Base-by-base conservation (phyloP, 2,329 filamentous ascomycete genomes). In the Aspergillus felis region DNA sequence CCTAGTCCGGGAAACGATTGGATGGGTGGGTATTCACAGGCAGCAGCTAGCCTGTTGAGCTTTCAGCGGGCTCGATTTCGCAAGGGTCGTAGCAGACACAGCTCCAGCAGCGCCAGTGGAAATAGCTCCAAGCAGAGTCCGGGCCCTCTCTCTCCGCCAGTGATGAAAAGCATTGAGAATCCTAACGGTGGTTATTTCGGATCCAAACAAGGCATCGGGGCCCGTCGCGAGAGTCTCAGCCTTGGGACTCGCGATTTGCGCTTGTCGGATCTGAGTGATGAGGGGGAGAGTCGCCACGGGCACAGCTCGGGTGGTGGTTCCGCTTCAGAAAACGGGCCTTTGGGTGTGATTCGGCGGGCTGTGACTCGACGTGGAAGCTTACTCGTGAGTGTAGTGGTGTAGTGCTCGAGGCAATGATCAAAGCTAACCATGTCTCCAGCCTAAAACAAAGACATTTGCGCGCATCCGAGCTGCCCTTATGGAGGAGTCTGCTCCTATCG, bases 361-460 rank as follows among this genome's bases (percentile, higher is more conserved):
- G 93, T 97, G 6, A 95, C 91, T 6, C 83, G 94, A 53, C 84
- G 93, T 58, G 91, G 92, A 7, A 99, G 96, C 74, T 81, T 99
- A 60, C 75, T 99, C 70, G 91, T 94, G 81, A 72, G 87, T 77
- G 28, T 42, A 47, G 22, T 28, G 35, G 87, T 77, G 28, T 42
- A 47, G 22, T 28, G 35, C 17, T n/a, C 32, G 10, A 6, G 35
- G n/a, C n/a, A 38, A 24, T 44, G 6, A 44, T 28, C 32, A 24
- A 51, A 10, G 52, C 57, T 55, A 27, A 63, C 52, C 4, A 27
- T 12, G 22, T 10, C 3, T 54, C 3, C 64, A 95, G 90, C 94
- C 95, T 12, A 99, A 97, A 80, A 94, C 93, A 0, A 96, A 96
- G 76, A 92, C 89, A 0, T 99, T 99, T 73, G 92, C 92, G 4